Evolutionary conservation across 140 eudicot species (phyloP).

Genomic region (Erigeron philadelphicus): DNA sequence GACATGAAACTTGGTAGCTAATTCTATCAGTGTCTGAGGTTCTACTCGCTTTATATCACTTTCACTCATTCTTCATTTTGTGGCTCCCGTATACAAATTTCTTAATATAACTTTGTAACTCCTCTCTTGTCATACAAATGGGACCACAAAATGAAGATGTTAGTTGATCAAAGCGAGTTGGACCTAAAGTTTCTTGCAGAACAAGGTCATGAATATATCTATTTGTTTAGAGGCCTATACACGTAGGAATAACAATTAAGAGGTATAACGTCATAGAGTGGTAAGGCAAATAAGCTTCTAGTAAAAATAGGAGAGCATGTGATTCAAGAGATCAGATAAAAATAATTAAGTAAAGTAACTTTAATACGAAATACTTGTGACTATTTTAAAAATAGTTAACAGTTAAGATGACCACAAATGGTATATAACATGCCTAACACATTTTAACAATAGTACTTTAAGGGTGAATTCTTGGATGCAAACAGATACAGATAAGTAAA

Average conservation of each 20-base stretch:
- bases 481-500: neutral
- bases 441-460: neutral
- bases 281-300: neutral
- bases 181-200: neutral
- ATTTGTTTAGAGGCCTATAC: too few species aligned
- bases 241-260: neutral
- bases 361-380: neutral
- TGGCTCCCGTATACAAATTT: constrained; percentile 11
- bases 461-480: neutral
- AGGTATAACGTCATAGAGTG: neutral
- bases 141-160: constrained; percentile 27
- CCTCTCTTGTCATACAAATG: neutral
- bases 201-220: neutral
- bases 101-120: neutral
- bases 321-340: neutral
- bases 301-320: constrained; percentile 1
- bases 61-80: constrained; percentile 11
- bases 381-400: neutral
- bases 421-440: neutral
- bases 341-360: neutral
- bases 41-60: constrained; percentile 5
- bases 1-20: constrained; percentile 26
- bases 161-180: constrained; percentile 1
- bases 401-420: neutral
- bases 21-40: constrained; percentile 19